Base-by-base conservation (phyloP, 2,329 filamentous ascomycete genomes). In the Nannizzia gypsea region DNA sequence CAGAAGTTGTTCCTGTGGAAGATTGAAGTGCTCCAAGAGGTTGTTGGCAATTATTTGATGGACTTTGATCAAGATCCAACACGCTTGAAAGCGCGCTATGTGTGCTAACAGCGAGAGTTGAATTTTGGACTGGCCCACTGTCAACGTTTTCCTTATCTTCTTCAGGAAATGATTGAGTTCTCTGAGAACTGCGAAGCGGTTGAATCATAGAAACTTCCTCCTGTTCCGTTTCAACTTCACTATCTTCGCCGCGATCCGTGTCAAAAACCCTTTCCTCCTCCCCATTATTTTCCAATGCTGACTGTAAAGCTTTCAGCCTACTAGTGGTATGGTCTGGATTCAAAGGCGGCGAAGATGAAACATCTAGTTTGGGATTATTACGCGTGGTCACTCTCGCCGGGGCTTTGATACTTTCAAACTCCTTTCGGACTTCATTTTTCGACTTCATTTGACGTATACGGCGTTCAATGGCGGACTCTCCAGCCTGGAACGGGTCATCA, bases 101-200 rank as follows among this genome's bases (percentile, higher is more conserved):
- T 6, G 73, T 69, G 62, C 63, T 68, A 58, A 67, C 65, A 2
- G 71, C 66, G 8, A 70, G 69, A 60, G 67, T 65, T 3, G 70
- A 66, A 24, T 67, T 62, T 28, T 69, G 65, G 40, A 66, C 59
- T 24, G 66, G 64, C 20, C 64, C 65, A 46, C 66, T 68, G 28
- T 72, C 66, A 59, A 72, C 70, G 56, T 78, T 78, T 63, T 78
- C 77, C 64, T 79, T 78, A 61, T 78, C 72, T 60, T 78, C 77
- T 42, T 77, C 76, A 8, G 66, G 68, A 9, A 72, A 67, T 13
- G 67, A 64, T 48, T 68, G 64, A 22, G 62, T 56, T 3, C 69
- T 66, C 55, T 71, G 71, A 46, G 69, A 70, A 50, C 65, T 64
- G 42, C 58, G 66, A 9, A 64, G 65, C 0, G 69, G 63, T 44